Percentiles rank a stretch among this genome's conserved stretches.
These are phyloP conservation scores for Leishmania aethiopica DNA, from an alignment of 208 protist genomes.

Conservation along the genomic window DNA sequence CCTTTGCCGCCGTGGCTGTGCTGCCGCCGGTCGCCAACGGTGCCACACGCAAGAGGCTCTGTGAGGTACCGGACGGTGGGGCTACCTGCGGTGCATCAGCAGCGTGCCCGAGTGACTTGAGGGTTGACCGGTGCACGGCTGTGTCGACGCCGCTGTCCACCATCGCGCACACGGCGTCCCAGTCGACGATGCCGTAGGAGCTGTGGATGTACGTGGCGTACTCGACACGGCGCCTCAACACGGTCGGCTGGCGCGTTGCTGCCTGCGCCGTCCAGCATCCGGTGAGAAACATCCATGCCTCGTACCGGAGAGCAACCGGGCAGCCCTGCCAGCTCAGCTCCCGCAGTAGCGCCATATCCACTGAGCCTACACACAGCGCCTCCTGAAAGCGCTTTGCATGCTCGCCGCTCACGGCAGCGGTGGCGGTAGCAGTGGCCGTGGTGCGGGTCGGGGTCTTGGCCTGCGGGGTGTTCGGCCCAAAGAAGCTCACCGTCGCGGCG, in stretches of 20 bases:
- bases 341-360: slow-evolving; percentile 45
- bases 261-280: slow-evolving; percentile 52
- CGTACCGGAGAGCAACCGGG: slow-evolving; percentile 48
- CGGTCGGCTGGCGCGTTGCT: slow-evolving; percentile 36
- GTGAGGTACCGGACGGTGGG: neutral
- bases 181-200: slow-evolving; percentile 58
- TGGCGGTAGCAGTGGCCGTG: neutral
- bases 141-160: slow-evolving; percentile 38
- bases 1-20: neutral
- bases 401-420: slow-evolving; percentile 3
- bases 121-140: slow-evolving; percentile 29
- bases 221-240: slow-evolving; percentile 57
- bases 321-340: slow-evolving; percentile 62
- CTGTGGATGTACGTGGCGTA: slow-evolving; percentile 55
- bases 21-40: neutral
- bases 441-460: neutral
- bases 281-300: slow-evolving; percentile 67
- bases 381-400: slow-evolving; percentile 33
- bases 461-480: neutral
- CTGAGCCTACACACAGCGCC: slow-evolving; percentile 33
- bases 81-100: neutral
- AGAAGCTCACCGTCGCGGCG: neutral
- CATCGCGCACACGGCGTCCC: slow-evolving; percentile 52
- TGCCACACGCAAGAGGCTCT: neutral
- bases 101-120: slow-evolving; percentile 16